These are phyloP conservation scores for Aechmea fasciata DNA, from an alignment of 176 grass and related monocot species.

Conservation along the genomic window DNA sequence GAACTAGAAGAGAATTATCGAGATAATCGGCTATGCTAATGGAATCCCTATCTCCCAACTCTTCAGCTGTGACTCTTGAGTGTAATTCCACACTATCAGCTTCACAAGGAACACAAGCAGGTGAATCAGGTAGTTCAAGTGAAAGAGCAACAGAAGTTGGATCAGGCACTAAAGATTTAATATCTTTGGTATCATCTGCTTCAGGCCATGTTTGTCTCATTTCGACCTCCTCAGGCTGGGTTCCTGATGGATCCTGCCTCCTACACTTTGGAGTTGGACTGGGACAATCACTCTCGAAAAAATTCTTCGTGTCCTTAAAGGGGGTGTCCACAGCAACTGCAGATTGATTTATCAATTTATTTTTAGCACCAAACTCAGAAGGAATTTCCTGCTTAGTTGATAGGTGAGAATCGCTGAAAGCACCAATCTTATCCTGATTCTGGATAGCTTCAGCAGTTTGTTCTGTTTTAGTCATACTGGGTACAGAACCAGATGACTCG, in stretches of 20 bases:
- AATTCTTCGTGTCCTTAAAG: conserved; percentile 24
- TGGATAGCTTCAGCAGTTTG: conserved; percentile 1
- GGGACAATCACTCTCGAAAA: conserved; percentile 39
- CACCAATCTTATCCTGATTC: conserved; percentile 26
- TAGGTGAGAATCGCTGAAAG: background rate
- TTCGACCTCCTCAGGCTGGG: conserved; percentile 12
- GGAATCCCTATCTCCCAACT: conserved; percentile 23
- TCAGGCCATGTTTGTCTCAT: conserved; percentile 21
- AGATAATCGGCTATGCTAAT: conserved; percentile 20
- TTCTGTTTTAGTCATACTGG: conserved; percentile 30
- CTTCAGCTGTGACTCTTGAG: conserved; percentile 31
- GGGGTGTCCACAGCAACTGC: background rate
- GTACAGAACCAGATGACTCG: conserved; percentile 19
- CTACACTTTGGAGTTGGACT: conserved; percentile 38
- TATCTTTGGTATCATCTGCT: conserved; percentile 31
- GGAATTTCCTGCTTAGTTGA: conserved; percentile 6
- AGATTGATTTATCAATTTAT: conserved; percentile 2
- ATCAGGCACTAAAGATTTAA: conserved; percentile 20
- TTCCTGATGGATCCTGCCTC: conserved; percentile 23
- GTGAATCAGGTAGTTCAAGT: conserved; percentile 31
- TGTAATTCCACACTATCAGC: conserved; percentile 29
- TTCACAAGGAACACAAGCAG: conserved; percentile 25
- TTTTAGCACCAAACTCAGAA: background rate
- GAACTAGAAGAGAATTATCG: conserved; percentile 17
- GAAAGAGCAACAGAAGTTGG: conserved; percentile 23